Base-by-base conservation (phyloP, 2,329 filamentous ascomycete genomes). In the Teratosphaeria destructans region DNA sequence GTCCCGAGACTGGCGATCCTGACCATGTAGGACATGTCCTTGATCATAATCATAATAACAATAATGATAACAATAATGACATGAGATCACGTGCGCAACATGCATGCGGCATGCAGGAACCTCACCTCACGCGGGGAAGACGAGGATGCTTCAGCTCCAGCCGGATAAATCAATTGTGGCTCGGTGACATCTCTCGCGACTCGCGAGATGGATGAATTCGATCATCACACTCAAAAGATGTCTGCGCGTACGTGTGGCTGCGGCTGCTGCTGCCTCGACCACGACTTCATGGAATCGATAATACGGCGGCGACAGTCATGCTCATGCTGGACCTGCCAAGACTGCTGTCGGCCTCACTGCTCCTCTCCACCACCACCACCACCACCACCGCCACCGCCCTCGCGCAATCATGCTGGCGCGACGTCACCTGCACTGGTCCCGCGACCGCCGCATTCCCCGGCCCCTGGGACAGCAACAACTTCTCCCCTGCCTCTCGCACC, bases 401-500 rank as follows among this genome's bases (percentile, higher is more conserved):
- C 43, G 62, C 63, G 43, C 62, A 68, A 37, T 64, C 65, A 59
- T 86, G 83, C 67, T 86, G 83, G 83, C 74, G 79, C 60, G 69
- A 83, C 58, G 81, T 79, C 1, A 68, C 75, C 23, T 86, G 84
- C 66, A 79, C 74, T 23, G 78, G 78, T 3, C 78, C 81, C 3
- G 67, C 68, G 10, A 69, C 77, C 5, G 68, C 79, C 6, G 76
- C 82, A 0, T 86, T 85, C 62, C 75, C 77, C 2, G 83, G 83
- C 0, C 70, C 72, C 16, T 86, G 84, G 83, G 79, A 86, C 35
- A 69, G 75, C 0, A 80, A 83, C 64, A 85, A 82, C 55, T 84
- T 78, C 63, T 79, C 83, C 1, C 82, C 83, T 0, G 59, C 72
- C 5, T 80, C 80, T 2, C 75, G 84, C 39, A 80, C 70, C 4